phyloP scores from a whole-genome alignment of 108 stramenopile genomes.

The Cyclotella kingstonii region DNA sequence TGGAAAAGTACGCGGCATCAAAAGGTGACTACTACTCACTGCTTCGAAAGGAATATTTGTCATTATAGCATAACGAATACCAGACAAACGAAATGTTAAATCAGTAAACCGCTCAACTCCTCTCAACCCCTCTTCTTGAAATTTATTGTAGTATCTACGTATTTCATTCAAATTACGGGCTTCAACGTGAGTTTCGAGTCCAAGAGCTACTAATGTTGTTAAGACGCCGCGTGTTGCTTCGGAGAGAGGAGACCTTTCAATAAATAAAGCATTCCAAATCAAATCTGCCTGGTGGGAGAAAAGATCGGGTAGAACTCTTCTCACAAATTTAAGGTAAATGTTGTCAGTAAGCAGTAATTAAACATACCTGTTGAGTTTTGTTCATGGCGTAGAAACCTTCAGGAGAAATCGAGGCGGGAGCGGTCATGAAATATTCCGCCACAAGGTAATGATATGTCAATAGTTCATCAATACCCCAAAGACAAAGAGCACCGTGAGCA shows the following conservation, averaged over 20 bases:
- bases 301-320: no score
- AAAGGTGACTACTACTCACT: neutral
- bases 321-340: no score
- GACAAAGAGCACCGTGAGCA: slow-evolving; percentile 73
- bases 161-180: slow-evolving; percentile 69
- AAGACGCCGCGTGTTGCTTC: slow-evolving; percentile 88
- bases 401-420: slow-evolving; percentile 60
- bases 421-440: slow-evolving; percentile 86
- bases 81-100: slow-evolving; percentile 53
- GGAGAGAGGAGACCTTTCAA: slow-evolving; percentile 75
- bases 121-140: slow-evolving; percentile 44
- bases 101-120: slow-evolving; percentile 59
- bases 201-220: slow-evolving; percentile 65
- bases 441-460: slow-evolving; percentile 94
- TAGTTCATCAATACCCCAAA: slow-evolving; percentile 89
- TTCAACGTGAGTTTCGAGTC: slow-evolving; percentile 45
- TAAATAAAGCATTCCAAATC: slow-evolving; percentile 85
- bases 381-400: slow-evolving; percentile 54
- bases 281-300: slow-evolving; percentile 67
- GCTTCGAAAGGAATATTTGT: slow-evolving; percentile 93
- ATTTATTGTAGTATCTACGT: slow-evolving; percentile 52
- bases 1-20: neutral
- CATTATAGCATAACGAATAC: slow-evolving; percentile 85
- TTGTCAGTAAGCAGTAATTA: no score
- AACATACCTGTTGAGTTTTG: slow-evolving; percentile 50